These are phyloP conservation scores for Pythium volutum DNA, from an alignment of 352 stramenopile species.

Conservation along the genomic window DNA sequence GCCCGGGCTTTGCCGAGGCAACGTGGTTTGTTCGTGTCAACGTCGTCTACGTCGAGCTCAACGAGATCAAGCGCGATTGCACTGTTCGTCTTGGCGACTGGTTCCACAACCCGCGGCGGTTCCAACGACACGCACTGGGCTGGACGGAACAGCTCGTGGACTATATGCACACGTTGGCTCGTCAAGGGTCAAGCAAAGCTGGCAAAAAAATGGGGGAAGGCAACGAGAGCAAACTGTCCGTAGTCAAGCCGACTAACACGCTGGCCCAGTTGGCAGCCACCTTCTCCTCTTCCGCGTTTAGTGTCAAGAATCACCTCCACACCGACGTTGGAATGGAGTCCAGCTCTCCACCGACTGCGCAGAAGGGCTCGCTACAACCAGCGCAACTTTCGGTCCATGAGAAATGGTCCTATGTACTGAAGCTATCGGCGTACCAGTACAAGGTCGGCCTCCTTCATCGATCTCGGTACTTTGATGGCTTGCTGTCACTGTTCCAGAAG, in stretches of 20 bases:
- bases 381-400: slow-evolving; percentile 51
- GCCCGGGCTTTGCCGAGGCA: slow-evolving; percentile 59
- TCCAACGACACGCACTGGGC: slow-evolving; percentile 62
- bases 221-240: slow-evolving; percentile 3
- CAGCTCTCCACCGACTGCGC: neutral
- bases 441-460: slow-evolving; percentile 69
- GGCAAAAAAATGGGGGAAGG: slow-evolving; percentile 23
- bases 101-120: slow-evolving; percentile 76
- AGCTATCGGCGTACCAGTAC: slow-evolving; percentile 82
- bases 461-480: slow-evolving; percentile 74
- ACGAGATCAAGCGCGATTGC: slow-evolving; percentile 75
- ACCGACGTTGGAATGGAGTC: slow-evolving; percentile 27
- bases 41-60: slow-evolving; percentile 85
- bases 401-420: slow-evolving; percentile 82
- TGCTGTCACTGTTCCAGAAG: slow-evolving; percentile 80
- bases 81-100: slow-evolving; percentile 61
- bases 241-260: neutral
- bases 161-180: slow-evolving; percentile 63
- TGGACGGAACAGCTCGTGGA: slow-evolving; percentile 83
- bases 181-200: slow-evolving; percentile 35
- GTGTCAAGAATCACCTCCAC: slow-evolving; percentile 31
- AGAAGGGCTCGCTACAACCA: slow-evolving; percentile 3
- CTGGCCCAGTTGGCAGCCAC: neutral
- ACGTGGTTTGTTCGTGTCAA: slow-evolving; percentile 86
- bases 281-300: neutral